Conservation (phyloP, 75 land plant species). For the Isoetes taiwanensis region DNA sequence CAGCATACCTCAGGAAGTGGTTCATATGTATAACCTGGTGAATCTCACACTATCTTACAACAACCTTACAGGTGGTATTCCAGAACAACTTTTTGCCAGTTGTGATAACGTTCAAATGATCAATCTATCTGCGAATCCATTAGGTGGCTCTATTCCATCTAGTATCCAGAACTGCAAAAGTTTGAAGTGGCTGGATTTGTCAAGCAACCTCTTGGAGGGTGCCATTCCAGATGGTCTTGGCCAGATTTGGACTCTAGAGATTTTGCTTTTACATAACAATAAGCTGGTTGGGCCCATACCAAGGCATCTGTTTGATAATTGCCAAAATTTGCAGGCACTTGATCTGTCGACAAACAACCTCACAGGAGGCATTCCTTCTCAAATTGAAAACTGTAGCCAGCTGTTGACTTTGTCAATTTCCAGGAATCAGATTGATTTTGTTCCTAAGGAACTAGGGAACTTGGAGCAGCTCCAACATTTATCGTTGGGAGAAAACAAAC, state of each 20-base stretch:
- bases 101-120: too few species aligned
- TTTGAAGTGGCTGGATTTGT: constrained; percentile 11
- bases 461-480: too few species aligned
- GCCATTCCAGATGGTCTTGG: neutral
- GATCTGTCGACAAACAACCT: constrained; percentile 43
- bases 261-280: constrained; percentile 5
- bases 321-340: constrained; percentile 16
- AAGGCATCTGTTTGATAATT: neutral
- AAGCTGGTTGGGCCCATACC: constrained; percentile 7
- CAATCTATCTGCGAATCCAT: constrained; percentile 22
- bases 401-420: too few species aligned
- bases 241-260: neutral
- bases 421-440: too few species aligned
- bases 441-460: too few species aligned
- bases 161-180: constrained; percentile 17
- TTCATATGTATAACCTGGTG: too few species aligned
- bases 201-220: constrained; percentile 27
- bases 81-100: too few species aligned
- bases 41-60: too few species aligned
- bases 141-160: constrained; percentile 36
- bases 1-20: neutral
- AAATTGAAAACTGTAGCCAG: constrained; percentile 22
- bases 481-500: too few species aligned
- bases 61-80: too few species aligned
- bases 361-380: constrained; percentile 28